Evolutionary conservation across 768 basidiomycete species (phyloP), one percentile per base, ranked within the genome.

Genomic region (Pleurotus salmoneostramineus): DNA sequence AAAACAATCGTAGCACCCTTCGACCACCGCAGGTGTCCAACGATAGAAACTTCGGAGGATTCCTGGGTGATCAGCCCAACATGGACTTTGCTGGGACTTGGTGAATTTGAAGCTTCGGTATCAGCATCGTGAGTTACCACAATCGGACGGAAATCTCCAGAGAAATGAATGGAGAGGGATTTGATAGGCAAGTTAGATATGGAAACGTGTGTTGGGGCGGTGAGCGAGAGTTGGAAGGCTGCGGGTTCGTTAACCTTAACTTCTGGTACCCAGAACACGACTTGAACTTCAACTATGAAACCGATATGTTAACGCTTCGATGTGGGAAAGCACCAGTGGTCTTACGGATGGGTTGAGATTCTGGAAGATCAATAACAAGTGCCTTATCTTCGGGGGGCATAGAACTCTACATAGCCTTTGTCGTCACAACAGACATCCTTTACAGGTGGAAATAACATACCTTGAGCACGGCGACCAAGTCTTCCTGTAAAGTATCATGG

Each of bases 191-290:
- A 71, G 0, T 74, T 73, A 4, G 81, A 77, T 15, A 92, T 74
- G 0, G 76, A 67, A 10, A 82, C 73, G 3, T 71, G 64, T 0
- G 69, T 64, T 0, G 85, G 83, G 0, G 88, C 81, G 2, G 75
- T 70, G 33, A 97, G 66, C 6, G 77, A 73, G 6, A 97, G 64
- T 68, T 98, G 95, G 70, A 93, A 97, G 0, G 90, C 82, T 0
- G 81, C 82, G 3, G 73, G 67, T 60, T 86, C 81, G 7, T 77
- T 81, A 4, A 95, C 79, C 52, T 79, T 77, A 27, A 84, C 81
- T 58, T 84, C 79, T 0, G 80, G 60, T 6, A 77, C 68, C 89
- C 91, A 95, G 69, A 97, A 98, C 0, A 85, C 77, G 3, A 87
- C 72, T 33, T 73, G 75, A 0, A 84, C 79, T 37, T 84, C 75